Evolutionary conservation across 2,329 filamentous ascomycete species (phyloP), one percentile per base, ranked within the genome.

Genomic region (Xylaria sp.): DNA sequence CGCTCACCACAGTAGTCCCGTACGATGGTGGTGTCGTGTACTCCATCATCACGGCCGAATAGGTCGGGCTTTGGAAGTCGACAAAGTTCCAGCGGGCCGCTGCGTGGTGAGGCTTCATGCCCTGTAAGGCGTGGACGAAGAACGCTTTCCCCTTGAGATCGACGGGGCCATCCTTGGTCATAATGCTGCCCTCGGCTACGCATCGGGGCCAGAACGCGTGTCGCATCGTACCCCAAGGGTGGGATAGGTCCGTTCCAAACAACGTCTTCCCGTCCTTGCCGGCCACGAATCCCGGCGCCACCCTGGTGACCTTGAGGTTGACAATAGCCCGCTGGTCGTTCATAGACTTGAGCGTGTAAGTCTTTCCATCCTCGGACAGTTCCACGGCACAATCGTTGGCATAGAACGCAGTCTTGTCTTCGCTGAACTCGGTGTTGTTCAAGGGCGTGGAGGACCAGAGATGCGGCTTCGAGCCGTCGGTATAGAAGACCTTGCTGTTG

Each of bases 81-180:
- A 85, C 81, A 77, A 97, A 99, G 75, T 94, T 96, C 94, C 94
- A 99, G 60, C 84, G 86, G 24, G 90, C 86, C 57, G 93, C 92
- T 55, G 92, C 90, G 71, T 99, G 95, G 73, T 99, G 94, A 39
- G 94, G 94, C 82, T 99, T 99, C 93, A 97, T 97, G 71, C 92
- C 94, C 77, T 97, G 94, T 46, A 97, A 78, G 39, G 91, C 92
- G 72, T 94, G 89, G 62, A 88, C 81, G 75, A 92, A 93, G 66
- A 95, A 78, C 26, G 87, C 92, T 59, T 80, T 84, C 52, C 93
- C 93, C 67, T 85, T 88, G 72, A 96, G 86, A 71, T 96, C 88
- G 58, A 96, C 80, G 37, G 89, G 85, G 44, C 91, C 91, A 29
- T 91, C 86, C 66, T 89, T 83, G 56, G 92, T 96, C 60, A 90